These are phyloP conservation scores for Dioscorea cayenensis DNA, from an alignment of 116 monocot genomes.

Conservation along the genomic window DNA sequence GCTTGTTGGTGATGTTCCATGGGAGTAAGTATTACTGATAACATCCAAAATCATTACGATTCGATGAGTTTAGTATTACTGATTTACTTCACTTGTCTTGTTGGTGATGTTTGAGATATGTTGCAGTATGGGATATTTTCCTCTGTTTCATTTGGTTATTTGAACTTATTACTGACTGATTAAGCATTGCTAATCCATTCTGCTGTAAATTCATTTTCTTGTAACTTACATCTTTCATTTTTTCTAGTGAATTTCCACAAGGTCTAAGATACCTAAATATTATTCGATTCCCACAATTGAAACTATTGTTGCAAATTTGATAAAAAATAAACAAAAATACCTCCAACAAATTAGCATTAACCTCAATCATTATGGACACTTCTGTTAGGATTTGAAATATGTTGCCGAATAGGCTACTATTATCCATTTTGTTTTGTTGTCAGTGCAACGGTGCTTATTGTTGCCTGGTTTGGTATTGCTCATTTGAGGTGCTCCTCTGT, in stretches of 20 bases:
- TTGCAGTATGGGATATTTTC: neutral
- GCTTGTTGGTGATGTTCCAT: slow-evolving; percentile 92
- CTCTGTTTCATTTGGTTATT: neutral
- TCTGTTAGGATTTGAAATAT: too few relatives aligned
- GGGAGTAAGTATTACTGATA: slow-evolving; percentile 47
- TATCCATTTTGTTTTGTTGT: neutral
- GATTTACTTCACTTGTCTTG: too few relatives aligned
- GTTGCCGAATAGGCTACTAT: neutral
- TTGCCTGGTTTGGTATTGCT: neutral
- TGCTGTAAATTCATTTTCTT: neutral
- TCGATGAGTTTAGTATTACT: too few relatives aligned
- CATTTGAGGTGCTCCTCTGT: neutral
- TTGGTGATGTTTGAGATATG: neutral
- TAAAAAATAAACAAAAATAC: too few relatives aligned
- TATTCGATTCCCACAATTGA: too few relatives aligned
- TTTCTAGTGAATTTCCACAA: too few relatives aligned
- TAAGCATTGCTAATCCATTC: too few relatives aligned
- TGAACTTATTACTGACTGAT: neutral
- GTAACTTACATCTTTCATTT: neutral
- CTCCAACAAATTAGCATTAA: too few relatives aligned
- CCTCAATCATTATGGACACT: too few relatives aligned
- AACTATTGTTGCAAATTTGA: too few relatives aligned
- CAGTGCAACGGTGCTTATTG: neutral
- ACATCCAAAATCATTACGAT: neutral
- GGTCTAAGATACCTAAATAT: too few relatives aligned